Conservation (phyloP, 257 asterid genomes). For the Paulownia fortunei region DNA sequence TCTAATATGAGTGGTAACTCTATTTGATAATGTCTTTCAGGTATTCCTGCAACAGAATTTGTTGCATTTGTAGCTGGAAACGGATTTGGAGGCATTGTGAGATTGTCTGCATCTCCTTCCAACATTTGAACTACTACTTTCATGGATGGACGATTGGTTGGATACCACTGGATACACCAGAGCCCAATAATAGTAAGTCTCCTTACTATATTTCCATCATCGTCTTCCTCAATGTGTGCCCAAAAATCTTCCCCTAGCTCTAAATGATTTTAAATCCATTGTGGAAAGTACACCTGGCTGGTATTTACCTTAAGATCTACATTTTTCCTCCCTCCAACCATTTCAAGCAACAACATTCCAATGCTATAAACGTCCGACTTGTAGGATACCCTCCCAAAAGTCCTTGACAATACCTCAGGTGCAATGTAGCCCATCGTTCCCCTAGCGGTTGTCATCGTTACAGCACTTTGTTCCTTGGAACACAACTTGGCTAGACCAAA, state of each 20-base stretch:
- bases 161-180: constrained; percentile 50
- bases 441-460: constrained; percentile 37
- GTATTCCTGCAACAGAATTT: not conserved
- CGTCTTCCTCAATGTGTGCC: constrained; percentile 9
- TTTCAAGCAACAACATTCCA: constrained; percentile 37
- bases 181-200: constrained; percentile 36
- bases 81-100: constrained; percentile 41
- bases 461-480: constrained; percentile 33
- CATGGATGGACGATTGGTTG: constrained; percentile 44
- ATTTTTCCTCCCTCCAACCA: constrained; percentile 42
- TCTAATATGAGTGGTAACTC: constrained; percentile 25
- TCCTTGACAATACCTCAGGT: constrained; percentile 35
- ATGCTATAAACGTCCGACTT: constrained; percentile 36
- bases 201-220: constrained; percentile 15
- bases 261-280: constrained; percentile 37
- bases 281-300: constrained; percentile 31
- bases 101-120: constrained; percentile 40
- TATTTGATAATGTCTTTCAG: constrained; percentile 18
- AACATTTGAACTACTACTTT: constrained; percentile 43
- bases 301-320: not conserved
- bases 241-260: constrained; percentile 18
- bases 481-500: constrained; percentile 48
- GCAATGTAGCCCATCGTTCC: constrained; percentile 45
- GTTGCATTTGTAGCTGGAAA: constrained; percentile 24
- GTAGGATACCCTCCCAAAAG: constrained; percentile 28